Base-by-base conservation (phyloP, 352 stramenopile genomes). In the Peronospora farinosa region DNA sequence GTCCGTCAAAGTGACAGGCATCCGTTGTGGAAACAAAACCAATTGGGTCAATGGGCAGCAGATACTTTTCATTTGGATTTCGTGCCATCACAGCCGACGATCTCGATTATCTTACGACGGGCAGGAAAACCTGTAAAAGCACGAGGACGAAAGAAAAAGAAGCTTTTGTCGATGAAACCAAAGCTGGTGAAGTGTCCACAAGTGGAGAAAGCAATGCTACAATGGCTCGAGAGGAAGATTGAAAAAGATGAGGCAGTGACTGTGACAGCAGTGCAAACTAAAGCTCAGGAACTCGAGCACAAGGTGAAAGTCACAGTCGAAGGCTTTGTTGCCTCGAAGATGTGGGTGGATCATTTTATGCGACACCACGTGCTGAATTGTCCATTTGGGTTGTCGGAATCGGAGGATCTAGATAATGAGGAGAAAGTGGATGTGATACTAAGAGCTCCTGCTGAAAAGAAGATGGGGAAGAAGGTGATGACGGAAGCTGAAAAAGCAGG, bases 1-100 rank as follows among this genome's bases (percentile, higher is more conserved):
- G 75, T 82, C 38, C 65, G 77, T 31, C 75, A 88, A 42, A 77
- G 71, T 55, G 69, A 78, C 46, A 69, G 72, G 51, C 56, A 86
- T 27, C 79, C 79, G 21, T 73, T 64, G 47, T 65, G 59, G 51
- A 87, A 72, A 55, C 79, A 91, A 60, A 67, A 59, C 52, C 58
- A 84, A 56, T 56, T 91, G 32, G 72, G 70, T 19, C 60, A 79
- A 40, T 91, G 79, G 79, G 74, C 65, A 7, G 74, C 78, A 27
- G 64, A 75, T 4, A 74, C 72, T 12, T 91, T 87, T 50, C 40
- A 61, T 11, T 55, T 90, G 27, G 25, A 47, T 13, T 64, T 65
- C 30, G 65, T 73, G 56, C 79, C 79, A 51, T 88, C 79, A 56
- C 79, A 90, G 65, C 78, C 79, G 32, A 81, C 76, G 13, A 88